Evolutionary conservation across 345 rosid genomes (phyloP).

Genomic region (Gossypium anomalum): DNA sequence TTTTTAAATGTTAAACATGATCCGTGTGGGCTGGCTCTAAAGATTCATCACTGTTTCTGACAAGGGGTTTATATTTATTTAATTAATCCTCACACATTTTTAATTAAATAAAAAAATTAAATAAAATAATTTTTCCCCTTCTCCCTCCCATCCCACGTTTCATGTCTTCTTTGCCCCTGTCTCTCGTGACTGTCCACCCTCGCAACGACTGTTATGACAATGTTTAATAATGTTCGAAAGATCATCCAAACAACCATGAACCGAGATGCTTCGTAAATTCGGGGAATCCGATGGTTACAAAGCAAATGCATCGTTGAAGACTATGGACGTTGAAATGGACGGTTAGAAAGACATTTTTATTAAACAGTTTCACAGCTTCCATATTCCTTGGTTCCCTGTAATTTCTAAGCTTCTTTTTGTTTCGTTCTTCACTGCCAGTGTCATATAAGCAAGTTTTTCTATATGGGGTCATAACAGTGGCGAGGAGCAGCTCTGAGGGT

Average conservation of each 20-base stretch:
- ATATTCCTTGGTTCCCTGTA: slow-evolving; percentile 19
- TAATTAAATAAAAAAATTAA: too few relatives aligned
- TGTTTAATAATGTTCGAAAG: neutral
- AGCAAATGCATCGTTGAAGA: slow-evolving; percentile 29
- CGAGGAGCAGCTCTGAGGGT: too few relatives aligned
- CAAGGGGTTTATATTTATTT: neutral
- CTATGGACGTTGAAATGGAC: slow-evolving; percentile 12
- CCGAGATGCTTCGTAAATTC: neutral
- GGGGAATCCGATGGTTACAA: slow-evolving; percentile 32
- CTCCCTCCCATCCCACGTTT: too few relatives aligned
- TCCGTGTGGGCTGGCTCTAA: neutral
- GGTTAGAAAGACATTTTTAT: neutral
- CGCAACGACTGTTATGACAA: too few relatives aligned
- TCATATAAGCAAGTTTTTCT: too few relatives aligned
- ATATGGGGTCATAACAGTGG: too few relatives aligned
- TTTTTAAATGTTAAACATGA: neutral
- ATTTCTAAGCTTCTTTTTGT: slow-evolving; percentile 26
- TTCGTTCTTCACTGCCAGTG: too few relatives aligned
- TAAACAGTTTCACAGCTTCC: slow-evolving; percentile 19
- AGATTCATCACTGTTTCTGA: neutral
- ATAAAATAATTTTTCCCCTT: too few relatives aligned
- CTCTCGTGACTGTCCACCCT: too few relatives aligned
- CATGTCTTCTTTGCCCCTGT: too few relatives aligned
- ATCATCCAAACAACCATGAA: neutral
- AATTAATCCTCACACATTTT: too few relatives aligned